Base-by-base conservation (phyloP, 1,284 basidiomycete genomes). In the Melampsora americana region DNA sequence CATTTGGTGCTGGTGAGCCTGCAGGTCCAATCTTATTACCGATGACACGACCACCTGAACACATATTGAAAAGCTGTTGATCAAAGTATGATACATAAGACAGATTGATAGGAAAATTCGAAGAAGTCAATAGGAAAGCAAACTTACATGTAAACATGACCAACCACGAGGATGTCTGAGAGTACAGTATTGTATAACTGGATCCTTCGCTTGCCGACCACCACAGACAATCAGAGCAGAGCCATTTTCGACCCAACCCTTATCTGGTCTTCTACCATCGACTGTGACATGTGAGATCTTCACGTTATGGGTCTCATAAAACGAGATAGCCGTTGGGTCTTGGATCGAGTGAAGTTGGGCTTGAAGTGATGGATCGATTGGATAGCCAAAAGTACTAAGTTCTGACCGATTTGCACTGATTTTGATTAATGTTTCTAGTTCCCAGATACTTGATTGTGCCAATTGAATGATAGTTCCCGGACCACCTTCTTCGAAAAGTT, bases 271-370 rank as follows among this genome's bases (percentile, higher is more conserved):
- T 18, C 67, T 30, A 2, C 74, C 74, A 44, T 77, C 67, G 42
- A 77, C 44, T 5, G 74, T 77, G 12, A 77, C 18, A 48, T 77
- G 66, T n/a, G 74, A 77, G 5, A 77, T 28, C 48, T 77, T 77
- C 26, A 69, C 74, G 35, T 77, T 60, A n/a, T 48, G 30, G 23
- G 74, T 77, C 28, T 77, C 68, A 28, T 77, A 44, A 23, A 77
- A 69, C 28, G 56, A 64, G 7, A 77, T 69, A 6, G 74, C 74
- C 18, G 74, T 69, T n/a, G 74, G 44, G 11, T 75, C 66, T 50
- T 42, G 60, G 42, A 77, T 66, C 14, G 46, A 53, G 42, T 69
- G 74, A 20, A 77, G 12, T 59, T 77, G 74, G 23, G 74, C 74
- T 26, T 77, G 28, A 1, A 39, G n/a, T 64, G 28, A 53, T 32